Evolutionary conservation across 257 asterid species (phyloP).

Genomic region (Anisodus tanguticus): DNA sequence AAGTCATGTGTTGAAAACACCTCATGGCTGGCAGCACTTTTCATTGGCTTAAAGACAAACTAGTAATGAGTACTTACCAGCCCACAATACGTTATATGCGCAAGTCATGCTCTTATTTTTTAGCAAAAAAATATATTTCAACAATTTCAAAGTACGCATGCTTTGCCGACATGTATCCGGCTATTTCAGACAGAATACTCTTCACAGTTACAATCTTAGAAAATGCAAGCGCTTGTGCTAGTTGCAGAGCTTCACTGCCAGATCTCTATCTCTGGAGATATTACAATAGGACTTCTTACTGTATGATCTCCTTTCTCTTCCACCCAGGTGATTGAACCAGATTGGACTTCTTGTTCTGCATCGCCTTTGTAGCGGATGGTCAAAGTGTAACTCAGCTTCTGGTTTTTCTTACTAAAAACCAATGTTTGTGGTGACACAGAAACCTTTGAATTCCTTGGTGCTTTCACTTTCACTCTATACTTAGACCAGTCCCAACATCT

Average conservation of each 20-base stretch:
- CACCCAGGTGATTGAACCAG: conserved; percentile 53
- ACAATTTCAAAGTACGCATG: neutral
- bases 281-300: conserved; percentile 59
- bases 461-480: neutral
- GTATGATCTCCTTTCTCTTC: conserved; percentile 42
- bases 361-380: neutral
- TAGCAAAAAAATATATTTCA: neutral
- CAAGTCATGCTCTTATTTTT: neutral
- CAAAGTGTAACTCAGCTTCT: conserved; percentile 30
- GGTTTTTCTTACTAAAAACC: conserved; percentile 27
- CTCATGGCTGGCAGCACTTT: neutral
- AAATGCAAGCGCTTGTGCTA: neutral
- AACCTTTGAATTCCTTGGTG: conserved; percentile 1
- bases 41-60: neutral
- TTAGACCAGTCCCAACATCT: conserved; percentile 33
- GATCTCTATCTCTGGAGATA: neutral
- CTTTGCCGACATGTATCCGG: neutral
- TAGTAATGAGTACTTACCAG: neutral
- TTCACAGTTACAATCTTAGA: neutral
- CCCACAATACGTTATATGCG: neutral
- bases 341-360: conserved; percentile 1
- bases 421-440: conserved; percentile 2
- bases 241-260: neutral
- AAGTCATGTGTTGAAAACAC: neutral
- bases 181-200: conserved; percentile 5